Evolutionary conservation across 2,329 filamentous ascomycete genomes (phyloP), one percentile per base, ranked within the genome.

Genomic region (Coleophoma cylindrospora): DNA sequence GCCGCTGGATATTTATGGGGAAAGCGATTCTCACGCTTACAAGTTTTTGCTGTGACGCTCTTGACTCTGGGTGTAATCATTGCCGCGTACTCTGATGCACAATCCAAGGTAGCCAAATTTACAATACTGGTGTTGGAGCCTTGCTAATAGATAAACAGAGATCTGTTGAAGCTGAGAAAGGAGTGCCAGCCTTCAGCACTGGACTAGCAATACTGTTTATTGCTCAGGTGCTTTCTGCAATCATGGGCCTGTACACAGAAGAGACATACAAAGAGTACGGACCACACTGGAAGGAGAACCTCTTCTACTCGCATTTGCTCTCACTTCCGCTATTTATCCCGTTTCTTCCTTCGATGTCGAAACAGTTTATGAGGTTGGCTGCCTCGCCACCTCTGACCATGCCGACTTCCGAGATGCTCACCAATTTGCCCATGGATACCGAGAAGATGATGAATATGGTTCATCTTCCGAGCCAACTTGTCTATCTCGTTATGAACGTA

Each of bases 161-260:
- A 40, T 55, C 53, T 32, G 48, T 57, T 19, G 52, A 57, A 32
- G 60, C 63, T 32, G 55, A 64, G 41, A 56, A 65, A 58, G 56
- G 59, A 5, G 69, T 70, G 43, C 67, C 73, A 3, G 71, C 75
- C 43, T 87, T 83, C 61, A 73, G 77, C 50, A 83, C 79, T 6
- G 94, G 94, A 3, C 85, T 99, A 12, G 69, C 79, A 3, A 87
- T 99, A 46, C 80, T 99, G 14, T 88, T 95, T 43, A 67, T 95
- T 36, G 94, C 94, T 1, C 94, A 99, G 70, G 71, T 95, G 4
- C 79, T 97, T 19, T 95, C 91, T 8, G 91, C 94, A 19, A 87
- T 91, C 63, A 96, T 97, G 86, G 94, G 94, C 4, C 80, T 96
- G 32, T 97, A 96, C 66, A 92, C 92, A 0, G 91, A 99, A 67